Evolutionary conservation across 2,329 filamentous ascomycete species (phyloP), one percentile per base, ranked within the genome.

Genomic region (Colletotrichum liriopes): DNA sequence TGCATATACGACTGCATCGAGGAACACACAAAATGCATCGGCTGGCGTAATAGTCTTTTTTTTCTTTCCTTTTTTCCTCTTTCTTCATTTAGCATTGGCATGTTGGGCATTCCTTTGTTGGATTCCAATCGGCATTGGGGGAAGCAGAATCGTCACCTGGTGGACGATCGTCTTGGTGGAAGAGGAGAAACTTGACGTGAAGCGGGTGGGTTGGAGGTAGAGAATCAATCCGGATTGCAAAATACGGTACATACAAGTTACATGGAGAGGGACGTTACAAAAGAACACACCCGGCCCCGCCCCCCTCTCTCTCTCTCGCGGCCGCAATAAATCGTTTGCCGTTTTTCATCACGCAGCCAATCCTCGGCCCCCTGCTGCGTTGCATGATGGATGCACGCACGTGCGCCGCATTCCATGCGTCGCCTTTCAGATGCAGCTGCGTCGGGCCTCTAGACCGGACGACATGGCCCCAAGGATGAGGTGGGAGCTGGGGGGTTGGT

Each of bases 1-100:
- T 68, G 65, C 43, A 63, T 37, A 41, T 59, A 64, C 26, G 23
- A 32, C 32, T 41, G 41, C 26, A 39, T 35, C 20, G n/a, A 35
- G 51, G 4, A 56, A 63, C 18, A 63, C 51, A 55, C 45, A 67
- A 71, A 67, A 41, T 59, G 68, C 65, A 71, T 71, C 23, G 51
- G 51, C 26, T 18, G 58, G 68, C 56, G 68, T 29, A 70, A 26
- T 9, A n/a, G 9, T 62, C 39, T n/a, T 71, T 29, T 35, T 26
- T n/a, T 23, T 20, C 16, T 20, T 51, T 35, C 20, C 5, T 51
- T 62, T 35, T 20, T 26, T 26, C 23, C 23, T 26, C n/a, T 18
- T 37, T 29, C 29, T 43, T 32, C 6, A 8, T n/a, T 58, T 63
- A 52, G 62, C 67, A 60, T 65, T 32, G 14, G 16, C 35, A 37